Base-by-base conservation (phyloP, 495 filamentous ascomycete species). In the Penicillium angulare region DNA sequence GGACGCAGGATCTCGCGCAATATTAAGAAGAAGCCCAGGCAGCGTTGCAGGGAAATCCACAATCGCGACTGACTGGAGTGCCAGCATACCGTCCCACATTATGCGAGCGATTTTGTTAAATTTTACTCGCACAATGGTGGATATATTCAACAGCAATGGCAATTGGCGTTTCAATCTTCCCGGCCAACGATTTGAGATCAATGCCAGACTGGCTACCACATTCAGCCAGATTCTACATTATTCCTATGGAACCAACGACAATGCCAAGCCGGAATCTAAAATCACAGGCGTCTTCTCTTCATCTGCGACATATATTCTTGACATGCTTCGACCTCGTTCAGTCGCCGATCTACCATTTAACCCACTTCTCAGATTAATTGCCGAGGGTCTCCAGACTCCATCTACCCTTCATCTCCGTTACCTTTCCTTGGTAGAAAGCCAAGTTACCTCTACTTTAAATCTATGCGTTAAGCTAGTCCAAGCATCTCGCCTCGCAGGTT, bases 131-230 rank as follows among this genome's bases (percentile, higher is more conserved):
- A 81, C 82, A 9, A 76, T 87, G 59, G 75, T 91, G 22, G 90
- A 95, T 59, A 78, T 95, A 7, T 88, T 89, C 58, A 88, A 92
- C 69, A 89, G 85, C 65, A 87, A 83, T 15, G 78, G 77, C 16
- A 88, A 81, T 5, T 97, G 92, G 95, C 86, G 83, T 57, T 96
- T 95, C 62, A 76, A 76, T 9, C 75, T 79, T 4, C 75, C 79
- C 15, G 74, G 84, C 22, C 83, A 92, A 43, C 81, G 84, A 42
- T 78, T 86, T 52, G 73, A 80, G 47, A 75, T 88, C 46, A 79
- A 77, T 48, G 68, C 63, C 22, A 71, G 55, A 60, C 79, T 97
- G 21, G 78, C 86, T 7, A 74, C 63, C 6, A 80, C 82, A 16
- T 89, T 97, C 61, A 76, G 86, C 53, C 82, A 78, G 16, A 79